Evolutionary conservation across 192 early-diverging fungal species (phyloP).

Genomic region (Funneliformis geosporum): DNA sequence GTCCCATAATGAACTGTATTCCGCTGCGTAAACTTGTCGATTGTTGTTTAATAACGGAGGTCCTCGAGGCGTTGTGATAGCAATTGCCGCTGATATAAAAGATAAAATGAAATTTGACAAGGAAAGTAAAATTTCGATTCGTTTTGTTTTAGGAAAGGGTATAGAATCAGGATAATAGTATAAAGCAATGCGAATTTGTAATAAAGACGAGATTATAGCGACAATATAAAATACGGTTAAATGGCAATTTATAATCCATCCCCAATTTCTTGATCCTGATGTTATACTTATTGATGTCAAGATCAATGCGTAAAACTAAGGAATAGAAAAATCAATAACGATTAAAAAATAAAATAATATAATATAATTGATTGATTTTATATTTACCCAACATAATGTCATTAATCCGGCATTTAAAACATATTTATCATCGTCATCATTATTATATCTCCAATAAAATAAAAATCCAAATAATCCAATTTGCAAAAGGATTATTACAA

Average conservation of each 20-base stretch:
- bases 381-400: slow-evolving; percentile 11
- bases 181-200: slow-evolving; percentile 8
- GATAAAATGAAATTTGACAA: slow-evolving; percentile 5
- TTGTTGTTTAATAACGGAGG: slow-evolving; percentile 35
- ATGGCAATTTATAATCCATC: slow-evolving; percentile 42
- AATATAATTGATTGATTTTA: not conserved
- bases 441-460: not conserved
- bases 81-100: slow-evolving; percentile 14
- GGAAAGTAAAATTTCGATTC: not conserved
- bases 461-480: not conserved
- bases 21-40: slow-evolving; percentile 28
- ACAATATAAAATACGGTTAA: slow-evolving; percentile 34
- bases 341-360: not conserved
- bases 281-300: not conserved
- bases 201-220: slow-evolving; percentile 26
- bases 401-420: not conserved
- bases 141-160: not conserved
- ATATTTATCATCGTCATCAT: not conserved
- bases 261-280: slow-evolving; percentile 27
- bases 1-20: slow-evolving; percentile 39
- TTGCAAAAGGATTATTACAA: slow-evolving; percentile 5
- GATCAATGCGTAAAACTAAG: slow-evolving; percentile 1
- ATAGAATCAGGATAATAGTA: slow-evolving; percentile 6
- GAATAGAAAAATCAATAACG: not conserved
- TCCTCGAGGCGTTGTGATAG: slow-evolving; percentile 37